phyloP scores from a whole-genome alignment of 768 basidiomycete species.

The Lactifluus echinatus region DNA sequence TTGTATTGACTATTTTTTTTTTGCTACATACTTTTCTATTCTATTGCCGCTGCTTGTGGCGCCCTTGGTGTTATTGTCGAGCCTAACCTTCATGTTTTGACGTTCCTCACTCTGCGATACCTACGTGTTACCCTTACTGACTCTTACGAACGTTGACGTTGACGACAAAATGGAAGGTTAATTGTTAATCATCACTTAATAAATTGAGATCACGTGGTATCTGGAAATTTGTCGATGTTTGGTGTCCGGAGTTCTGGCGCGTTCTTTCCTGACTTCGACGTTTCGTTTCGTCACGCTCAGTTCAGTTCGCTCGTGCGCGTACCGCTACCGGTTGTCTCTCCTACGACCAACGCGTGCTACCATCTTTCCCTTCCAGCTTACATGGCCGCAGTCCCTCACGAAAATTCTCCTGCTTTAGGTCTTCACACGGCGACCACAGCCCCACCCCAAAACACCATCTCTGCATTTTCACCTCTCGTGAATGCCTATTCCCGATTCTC shows the following conservation, averaged over 20 bases:
- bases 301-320: background rate
- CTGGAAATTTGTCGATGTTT: slow-evolving; percentile 11
- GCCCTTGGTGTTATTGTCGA: slow-evolving; percentile 9
- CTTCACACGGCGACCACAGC: background rate
- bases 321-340: background rate
- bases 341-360: slow-evolving; percentile 1
- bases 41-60: slow-evolving; percentile 17
- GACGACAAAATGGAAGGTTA: slow-evolving; percentile 19
- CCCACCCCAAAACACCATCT: slow-evolving; percentile 4
- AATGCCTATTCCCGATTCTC: slow-evolving; percentile 66
- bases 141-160: slow-evolving; percentile 17
- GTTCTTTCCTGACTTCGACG: background rate
- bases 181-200: slow-evolving; percentile 8
- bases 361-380: background rate
- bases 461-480: slow-evolving; percentile 42
- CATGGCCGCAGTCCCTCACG: slow-evolving; percentile 15
- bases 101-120: slow-evolving; percentile 12
- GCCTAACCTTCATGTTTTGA: slow-evolving; percentile 7
- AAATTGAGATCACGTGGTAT: background rate
- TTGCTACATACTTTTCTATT: slow-evolving; percentile 16
- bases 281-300: background rate
- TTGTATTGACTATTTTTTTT: slow-evolving; percentile 16
- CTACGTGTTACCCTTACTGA: slow-evolving; percentile 7
- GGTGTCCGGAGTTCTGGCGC: slow-evolving; percentile 11
- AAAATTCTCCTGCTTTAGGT: slow-evolving; percentile 2